Conservation (phyloP, 768 basidiomycete species). For the Coprinopsis cinerea region DNA sequence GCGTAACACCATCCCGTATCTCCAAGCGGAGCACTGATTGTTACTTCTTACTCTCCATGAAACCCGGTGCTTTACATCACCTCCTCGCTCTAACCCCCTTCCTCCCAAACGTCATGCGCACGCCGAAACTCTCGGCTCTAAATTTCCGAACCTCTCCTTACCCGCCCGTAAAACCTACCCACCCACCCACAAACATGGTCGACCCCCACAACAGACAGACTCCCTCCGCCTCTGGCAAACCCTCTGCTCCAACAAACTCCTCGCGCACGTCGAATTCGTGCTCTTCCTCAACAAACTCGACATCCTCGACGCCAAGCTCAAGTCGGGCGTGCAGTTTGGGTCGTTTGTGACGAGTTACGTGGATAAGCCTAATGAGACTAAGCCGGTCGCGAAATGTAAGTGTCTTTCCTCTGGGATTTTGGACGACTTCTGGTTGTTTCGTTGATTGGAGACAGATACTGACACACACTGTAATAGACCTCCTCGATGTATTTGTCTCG, state of each 20-base stretch:
- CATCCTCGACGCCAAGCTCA: conserved; percentile 49
- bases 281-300: conserved; percentile 62
- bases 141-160: too few species aligned
- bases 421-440: neutral
- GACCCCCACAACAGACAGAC: conserved; percentile 36
- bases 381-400: conserved; percentile 50
- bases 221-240: conserved; percentile 54
- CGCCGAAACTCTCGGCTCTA: too few species aligned
- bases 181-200: too few species aligned
- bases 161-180: too few species aligned
- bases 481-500: conserved; percentile 43
- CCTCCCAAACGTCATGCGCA: too few species aligned
- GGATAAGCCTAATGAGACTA: conserved; percentile 44
- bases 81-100: too few species aligned
- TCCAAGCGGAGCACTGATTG: neutral
- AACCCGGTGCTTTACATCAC: too few species aligned
- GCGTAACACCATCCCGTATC: conserved; percentile 12
- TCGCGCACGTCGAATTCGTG: conserved; percentile 48
- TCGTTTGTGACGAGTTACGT: conserved; percentile 50
- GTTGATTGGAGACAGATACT: neutral
- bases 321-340: conserved; percentile 46
- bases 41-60: conserved; percentile 3
- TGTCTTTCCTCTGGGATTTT: conserved; percentile 9
- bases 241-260: conserved; percentile 52
- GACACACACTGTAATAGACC: conserved; percentile 28